Base-by-base conservation (phyloP, 192 early-diverging fungal species). In the Coemansia sp. region DNA sequence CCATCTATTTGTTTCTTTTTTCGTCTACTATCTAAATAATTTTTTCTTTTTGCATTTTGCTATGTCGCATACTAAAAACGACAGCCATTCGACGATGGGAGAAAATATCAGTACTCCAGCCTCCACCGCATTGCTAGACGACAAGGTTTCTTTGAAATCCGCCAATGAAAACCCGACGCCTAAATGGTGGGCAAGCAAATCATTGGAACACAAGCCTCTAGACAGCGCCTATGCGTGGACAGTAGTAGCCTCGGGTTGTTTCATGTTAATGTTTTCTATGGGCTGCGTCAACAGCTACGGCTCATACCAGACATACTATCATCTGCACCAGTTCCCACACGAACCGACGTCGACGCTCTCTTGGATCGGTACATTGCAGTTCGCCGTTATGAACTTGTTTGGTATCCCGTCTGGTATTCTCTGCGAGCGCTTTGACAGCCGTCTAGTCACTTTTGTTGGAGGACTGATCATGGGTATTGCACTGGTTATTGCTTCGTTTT, bases 201-300 rank as follows among this genome's bases (percentile, higher is more conserved):
- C 79, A n/a, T 44, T 73, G 2, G 79, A 76, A 42, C 57, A 73
- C 15, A 69, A 74, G 38, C 72, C 80, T 7, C 42, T 70, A 16
- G 83, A 81, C 63, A 64, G 78, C 29, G 16, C 27, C 9, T 84
- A 78, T 59, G 88, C 82, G n/a, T 89, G 88, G 88, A 60, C 77
- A 2, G 85, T 89, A 5, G 88, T 87, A 4, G 77, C 57, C 11
- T 77, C 80, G 1, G 86, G 80, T 2, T 87, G 74, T 42, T 79
- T 85, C 49, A 85, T 87, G 47, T 73, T 86, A 29, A 82, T 83
- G 57, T 76, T 86, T 22, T 78, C 86, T 9, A 80, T 89, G 67
- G 88, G 88, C 29, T 81, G 77, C 13, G 78, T 84, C 77, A 87
- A 89, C 66, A 82, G 79, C 66, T 89, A 85, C 63, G 88, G 88